A percentile compares a stretch with the other conserved stretches of the same genome.
Conservation (phyloP, 2,329 filamentous ascomycete species). For the Aspergillus latus region DNA sequence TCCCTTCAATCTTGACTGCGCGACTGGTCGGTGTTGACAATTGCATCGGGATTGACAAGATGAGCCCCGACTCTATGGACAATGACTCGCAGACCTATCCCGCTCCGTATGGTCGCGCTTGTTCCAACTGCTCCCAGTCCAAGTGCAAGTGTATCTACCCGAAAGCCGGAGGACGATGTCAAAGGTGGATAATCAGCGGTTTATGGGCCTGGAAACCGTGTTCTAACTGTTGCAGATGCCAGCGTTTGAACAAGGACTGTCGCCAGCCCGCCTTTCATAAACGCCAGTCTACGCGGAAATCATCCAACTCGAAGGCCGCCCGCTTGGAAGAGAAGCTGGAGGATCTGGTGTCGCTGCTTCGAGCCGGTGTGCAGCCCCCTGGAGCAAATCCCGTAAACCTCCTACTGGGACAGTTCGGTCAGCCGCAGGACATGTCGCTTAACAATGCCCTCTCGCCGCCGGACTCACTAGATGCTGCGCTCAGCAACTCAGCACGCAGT, state of each 20-base stretch:
- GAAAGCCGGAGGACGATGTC: slow-evolving; percentile 7
- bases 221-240: slow-evolving; percentile 33
- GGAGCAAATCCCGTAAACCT: neutral
- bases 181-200: slow-evolving; percentile 10
- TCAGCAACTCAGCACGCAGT: neutral
- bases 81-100: neutral
- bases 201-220: neutral
- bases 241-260: slow-evolving; percentile 46
- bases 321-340: slow-evolving; percentile 31
- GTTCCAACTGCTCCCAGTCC: slow-evolving; percentile 25
- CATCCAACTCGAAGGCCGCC: slow-evolving; percentile 19
- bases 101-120: slow-evolving; percentile 19
- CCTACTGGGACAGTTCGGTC: no score
- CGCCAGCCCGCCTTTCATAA: slow-evolving; percentile 37
- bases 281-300: slow-evolving; percentile 23
- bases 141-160: slow-evolving; percentile 27
- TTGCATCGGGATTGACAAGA: no score
- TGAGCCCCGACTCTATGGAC: no score
- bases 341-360: slow-evolving; percentile 27
- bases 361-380: neutral
- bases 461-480: neutral
- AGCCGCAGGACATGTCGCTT: neutral
- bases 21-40: no score
- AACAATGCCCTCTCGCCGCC: slow-evolving; percentile 2
- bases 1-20: no score